Base-by-base conservation (phyloP, 1,284 basidiomycete genomes). In the Ustilago xerochloae region DNA sequence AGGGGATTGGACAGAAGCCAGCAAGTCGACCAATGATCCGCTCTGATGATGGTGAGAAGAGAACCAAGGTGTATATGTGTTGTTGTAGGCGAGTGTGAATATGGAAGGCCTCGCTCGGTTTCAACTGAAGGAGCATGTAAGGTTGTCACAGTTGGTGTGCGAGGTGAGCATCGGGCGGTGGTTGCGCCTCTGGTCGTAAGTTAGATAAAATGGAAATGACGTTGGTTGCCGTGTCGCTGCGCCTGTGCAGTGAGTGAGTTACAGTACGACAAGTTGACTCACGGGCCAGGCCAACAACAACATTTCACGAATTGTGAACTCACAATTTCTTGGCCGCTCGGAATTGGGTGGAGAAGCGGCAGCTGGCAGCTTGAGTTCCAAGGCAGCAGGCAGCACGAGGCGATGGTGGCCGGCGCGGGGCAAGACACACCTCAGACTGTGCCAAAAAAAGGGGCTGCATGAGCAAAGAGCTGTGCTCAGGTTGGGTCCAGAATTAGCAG, bases 171-270 rank as follows among this genome's bases (percentile, higher is more conserved):
- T 16, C 41, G 41, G 26, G 26, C 41, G 41, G n/a, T n/a, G n/a
- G 8, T 24, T 43, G 22, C 41, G 41, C 41, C 41, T 43, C 22
- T n/a, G n/a, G n/a, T n/a, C n/a, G n/a, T n/a, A n/a, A n/a, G n/a
- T n/a, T n/a, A n/a, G 24, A 43, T 43, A 24, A 43, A 43, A 24
- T 43, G n/a, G n/a, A n/a, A 43, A 43, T 43, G 41, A 43, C 41
- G 41, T 43, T 43, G 41, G 41, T 24, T 28, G 22, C 41, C 12
- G n/a, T n/a, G 41, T 43, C 20, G 41, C 41, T 43, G 41, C 4
- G 22, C 41, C 22, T 24, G 24, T 43, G 41, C 41, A 26, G 41
- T 6, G 9, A 13, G 35, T 38, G 35, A 18, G 9, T 20, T 7
- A 15, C 35, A 24, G 41, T 15, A 43, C 10, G 15, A 12, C 15